Percentiles rank a stretch among this genome's conserved stretches.
These are phyloP conservation scores for Leccinum pachyderme DNA, from an alignment of 1,284 basidiomycete species.

Conservation along the genomic window DNA sequence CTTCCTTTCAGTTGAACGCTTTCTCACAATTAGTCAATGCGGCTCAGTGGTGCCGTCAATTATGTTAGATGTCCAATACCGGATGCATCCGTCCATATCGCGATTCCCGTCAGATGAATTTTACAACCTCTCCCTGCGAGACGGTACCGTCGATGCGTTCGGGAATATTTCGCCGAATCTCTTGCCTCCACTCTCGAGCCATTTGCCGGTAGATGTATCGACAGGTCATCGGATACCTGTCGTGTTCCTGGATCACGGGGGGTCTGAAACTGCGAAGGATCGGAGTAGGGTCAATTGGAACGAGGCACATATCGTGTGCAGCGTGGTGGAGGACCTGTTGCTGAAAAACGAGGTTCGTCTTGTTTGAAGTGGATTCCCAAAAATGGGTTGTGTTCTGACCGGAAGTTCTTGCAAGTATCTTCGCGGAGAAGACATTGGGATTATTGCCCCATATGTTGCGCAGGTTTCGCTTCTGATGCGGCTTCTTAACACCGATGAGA, in stretches of 20 bases:
- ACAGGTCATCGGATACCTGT: conserved; percentile 50
- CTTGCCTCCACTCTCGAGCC: conserved; percentile 57
- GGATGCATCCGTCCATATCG: conserved; percentile 92
- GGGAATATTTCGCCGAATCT: conserved; percentile 57
- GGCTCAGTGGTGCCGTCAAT: conserved; percentile 69
- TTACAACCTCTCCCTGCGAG: conserved; percentile 67
- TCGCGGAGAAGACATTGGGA: conserved; percentile 72
- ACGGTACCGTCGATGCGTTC: conserved; percentile 65
- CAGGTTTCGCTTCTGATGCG: conserved; percentile 72
- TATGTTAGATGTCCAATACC: conserved; percentile 91
- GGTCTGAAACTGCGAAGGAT: conserved; percentile 62
- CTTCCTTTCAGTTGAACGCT: conserved; percentile 5
- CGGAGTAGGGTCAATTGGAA: conserved; percentile 71
- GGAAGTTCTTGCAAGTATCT: conserved; percentile 46
- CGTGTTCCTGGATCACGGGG: conserved; percentile 77
- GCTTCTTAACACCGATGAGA: conserved; percentile 55
- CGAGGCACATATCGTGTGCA: conserved; percentile 77
- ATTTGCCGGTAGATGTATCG: conserved; percentile 38
- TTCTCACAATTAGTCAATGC: conserved; percentile 19
- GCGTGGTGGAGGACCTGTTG: conserved; percentile 77
- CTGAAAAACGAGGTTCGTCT: conserved; percentile 64
- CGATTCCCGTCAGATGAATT: conserved; percentile 84
- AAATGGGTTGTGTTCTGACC: conserved; percentile 14
- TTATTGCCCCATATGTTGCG: conserved; percentile 85
- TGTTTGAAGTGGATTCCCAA: conserved; percentile 4